These are phyloP conservation scores for Claviceps monticola DNA, from an alignment of 2,329 filamentous ascomycete genomes.

Conservation along the genomic window DNA sequence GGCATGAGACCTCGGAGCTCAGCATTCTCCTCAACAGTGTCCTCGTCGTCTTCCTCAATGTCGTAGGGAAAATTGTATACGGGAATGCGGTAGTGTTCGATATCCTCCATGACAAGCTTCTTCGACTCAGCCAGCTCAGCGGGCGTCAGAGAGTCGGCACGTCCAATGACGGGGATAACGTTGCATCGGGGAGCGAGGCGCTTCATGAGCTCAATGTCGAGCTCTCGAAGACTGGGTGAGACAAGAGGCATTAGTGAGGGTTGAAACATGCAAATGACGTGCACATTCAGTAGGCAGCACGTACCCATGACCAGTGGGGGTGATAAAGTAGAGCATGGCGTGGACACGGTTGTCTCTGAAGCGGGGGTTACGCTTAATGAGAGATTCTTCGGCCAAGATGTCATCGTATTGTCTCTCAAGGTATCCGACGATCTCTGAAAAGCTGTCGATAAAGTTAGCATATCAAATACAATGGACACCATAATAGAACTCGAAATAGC, in stretches of 20 bases:
- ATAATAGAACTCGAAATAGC: conserved; percentile 8
- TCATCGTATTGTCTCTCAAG: conserved; percentile 99
- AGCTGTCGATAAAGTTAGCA: conserved; percentile 38
- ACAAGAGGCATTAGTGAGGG: conserved; percentile 1
- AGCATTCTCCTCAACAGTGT: conserved; percentile 97
- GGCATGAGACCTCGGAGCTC: conserved; percentile 96
- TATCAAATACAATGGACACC: not conserved
- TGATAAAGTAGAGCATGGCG: conserved; percentile 98
- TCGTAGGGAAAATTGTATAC: conserved; percentile 99
- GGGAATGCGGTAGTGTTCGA: conserved; percentile 98
- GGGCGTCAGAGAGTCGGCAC: conserved; percentile 92
- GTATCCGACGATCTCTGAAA: conserved; percentile 94
- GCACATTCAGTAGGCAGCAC: conserved; percentile 13
- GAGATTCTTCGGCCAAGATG: conserved; percentile 96
- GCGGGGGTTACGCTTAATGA: conserved; percentile 99
- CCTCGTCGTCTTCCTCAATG: conserved; percentile 98
- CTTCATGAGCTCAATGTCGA: conserved; percentile 99
- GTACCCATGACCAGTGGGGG: conserved; percentile 88
- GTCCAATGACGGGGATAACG: conserved; percentile 96
- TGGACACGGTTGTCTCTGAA: conserved; percentile 99
- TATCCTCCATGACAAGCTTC: conserved; percentile 99
- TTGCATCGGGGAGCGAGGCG: conserved; percentile 95
- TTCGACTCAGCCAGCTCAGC: conserved; percentile 96
- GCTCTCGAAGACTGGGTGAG: conserved; percentile 67
- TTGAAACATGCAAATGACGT: not conserved